Evolutionary conservation across 1,284 basidiomycete genomes (phyloP), one percentile per base, ranked within the genome.

Genomic region (Tilletia horrida): DNA sequence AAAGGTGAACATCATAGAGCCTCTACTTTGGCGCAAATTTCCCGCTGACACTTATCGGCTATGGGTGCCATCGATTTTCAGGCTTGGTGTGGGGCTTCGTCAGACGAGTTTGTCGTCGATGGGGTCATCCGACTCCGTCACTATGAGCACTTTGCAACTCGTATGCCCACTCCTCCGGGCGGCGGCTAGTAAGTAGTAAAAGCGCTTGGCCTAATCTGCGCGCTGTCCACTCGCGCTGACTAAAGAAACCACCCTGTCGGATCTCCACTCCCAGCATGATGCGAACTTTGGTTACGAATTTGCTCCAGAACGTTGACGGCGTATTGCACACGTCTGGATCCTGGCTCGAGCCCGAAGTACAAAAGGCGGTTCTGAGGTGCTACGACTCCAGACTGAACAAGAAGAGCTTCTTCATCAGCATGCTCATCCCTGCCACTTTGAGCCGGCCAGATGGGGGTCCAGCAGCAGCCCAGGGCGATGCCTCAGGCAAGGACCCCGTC

Each of bases 231-330:
- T 23, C 25, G 25, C 7, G 47, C 47, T 23, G 18, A 23, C 8
- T 18, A 48, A n/a, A 8, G 47, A 23, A 48, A n/a, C n/a, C n/a
- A n/a, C n/a, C n/a, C 2, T 45, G 43, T n/a, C 43, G 43, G 13
- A n/a, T 13, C 21, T 21, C 50, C 27, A 13, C 50, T 13, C 14
- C 2, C 50, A 52, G 50, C 50, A 13, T 52, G 13, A 52, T 27
- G n/a, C 50, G 50, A 21, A 27, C 50, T 13, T 7, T n/a, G 23
- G 21, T 27, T 21, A 25, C 50, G 21, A 52, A 25, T 21, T 13
- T 27, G 50, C 27, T 52, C 4, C 16, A 52, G 50, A 52, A 52
- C 23, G 50, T 52, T 27, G 50, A 52, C 23, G 50, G 50, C n/a
- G 11, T 13, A 4, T 13, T 52, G 23, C 21, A 23, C 1, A 13